These are phyloP conservation scores for Multifurca ochricompacta DNA, from an alignment of 768 basidiomycete species.

Conservation along the genomic window DNA sequence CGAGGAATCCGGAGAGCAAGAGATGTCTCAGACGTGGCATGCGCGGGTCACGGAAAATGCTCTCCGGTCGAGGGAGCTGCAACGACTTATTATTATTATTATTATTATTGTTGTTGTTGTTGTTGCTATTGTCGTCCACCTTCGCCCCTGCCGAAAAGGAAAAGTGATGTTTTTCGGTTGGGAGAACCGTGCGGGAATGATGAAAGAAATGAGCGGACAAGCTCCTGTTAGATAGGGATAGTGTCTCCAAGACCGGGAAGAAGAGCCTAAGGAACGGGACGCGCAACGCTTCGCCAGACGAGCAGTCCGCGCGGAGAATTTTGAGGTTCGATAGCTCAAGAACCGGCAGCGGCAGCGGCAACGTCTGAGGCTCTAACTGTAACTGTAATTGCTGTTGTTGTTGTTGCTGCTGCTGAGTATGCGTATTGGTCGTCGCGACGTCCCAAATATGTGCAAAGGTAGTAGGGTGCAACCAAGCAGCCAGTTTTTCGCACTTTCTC, in stretches of 20 bases:
- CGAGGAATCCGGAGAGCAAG: slow-evolving; percentile 9
- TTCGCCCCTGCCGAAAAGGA: no score
- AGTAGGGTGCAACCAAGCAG: slow-evolving; percentile 2
- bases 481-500: slow-evolving; percentile 6
- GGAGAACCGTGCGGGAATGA: no score
- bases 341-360: no score
- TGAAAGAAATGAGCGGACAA: background rate
- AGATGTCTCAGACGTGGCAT: slow-evolving; percentile 15
- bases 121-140: no score
- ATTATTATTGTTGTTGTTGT: no score
- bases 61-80: slow-evolving; percentile 11
- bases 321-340: slow-evolving; percentile 10
- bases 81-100: slow-evolving; percentile 1
- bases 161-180: no score
- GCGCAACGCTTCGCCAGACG: slow-evolving; percentile 11
- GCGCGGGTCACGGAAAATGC: slow-evolving; percentile 19
- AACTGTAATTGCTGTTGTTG: no score
- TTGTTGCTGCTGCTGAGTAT: no score
- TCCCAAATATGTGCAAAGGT: background rate
- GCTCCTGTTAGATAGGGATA: slow-evolving; percentile 14
- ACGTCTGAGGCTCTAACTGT: no score
- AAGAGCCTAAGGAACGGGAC: slow-evolving; percentile 14
- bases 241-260: slow-evolving; percentile 15
- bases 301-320: slow-evolving; percentile 7
- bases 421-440: background rate